Conservation (phyloP, 768 basidiomycete species). For the Termitomyces titanicus region DNA sequence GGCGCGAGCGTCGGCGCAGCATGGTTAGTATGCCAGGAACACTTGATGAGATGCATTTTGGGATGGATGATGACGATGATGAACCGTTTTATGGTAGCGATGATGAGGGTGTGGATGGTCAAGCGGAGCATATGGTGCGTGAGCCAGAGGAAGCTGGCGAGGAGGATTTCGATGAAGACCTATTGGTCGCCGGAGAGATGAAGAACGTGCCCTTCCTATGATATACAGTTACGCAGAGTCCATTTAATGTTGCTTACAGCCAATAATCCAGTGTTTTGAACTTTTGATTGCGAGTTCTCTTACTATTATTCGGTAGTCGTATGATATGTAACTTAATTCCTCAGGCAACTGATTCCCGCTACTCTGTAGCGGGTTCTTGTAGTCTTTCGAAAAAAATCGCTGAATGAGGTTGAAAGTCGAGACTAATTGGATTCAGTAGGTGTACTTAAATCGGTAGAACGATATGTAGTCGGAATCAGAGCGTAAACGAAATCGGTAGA, state of each 20-base stretch:
- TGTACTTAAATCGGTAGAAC: too few relatives aligned
- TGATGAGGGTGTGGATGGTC: slow-evolving; percentile 30
- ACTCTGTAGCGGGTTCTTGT: too few relatives aligned
- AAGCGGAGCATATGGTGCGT: slow-evolving; percentile 37
- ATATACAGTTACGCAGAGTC: slow-evolving; percentile 4
- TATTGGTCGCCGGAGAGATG: slow-evolving; percentile 82
- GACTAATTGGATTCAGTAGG: too few relatives aligned
- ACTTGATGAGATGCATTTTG: slow-evolving; percentile 59
- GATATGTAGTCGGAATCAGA: too few relatives aligned
- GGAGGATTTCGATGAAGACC: slow-evolving; percentile 75
- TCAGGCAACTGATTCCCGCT: too few relatives aligned
- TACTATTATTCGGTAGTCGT: not conserved
- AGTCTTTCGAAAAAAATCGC: too few relatives aligned
- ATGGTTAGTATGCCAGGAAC: slow-evolving; percentile 88
- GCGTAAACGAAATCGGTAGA: too few relatives aligned
- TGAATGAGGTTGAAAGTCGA: too few relatives aligned
- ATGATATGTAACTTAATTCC: too few relatives aligned
- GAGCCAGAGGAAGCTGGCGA: slow-evolving; percentile 60
- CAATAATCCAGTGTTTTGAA: not conserved
- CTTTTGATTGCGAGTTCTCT: not conserved
- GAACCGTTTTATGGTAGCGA: slow-evolving; percentile 29
- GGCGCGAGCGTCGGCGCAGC: slow-evolving; percentile 51
- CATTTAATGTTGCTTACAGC: not conserved
- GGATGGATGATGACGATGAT: slow-evolving; percentile 46
- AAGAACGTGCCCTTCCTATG: slow-evolving; percentile 68